A percentile compares a stretch with the other conserved stretches of the same genome.
Conservation (phyloP, 306 rosid species). For the Albizia julibrissin region DNA sequence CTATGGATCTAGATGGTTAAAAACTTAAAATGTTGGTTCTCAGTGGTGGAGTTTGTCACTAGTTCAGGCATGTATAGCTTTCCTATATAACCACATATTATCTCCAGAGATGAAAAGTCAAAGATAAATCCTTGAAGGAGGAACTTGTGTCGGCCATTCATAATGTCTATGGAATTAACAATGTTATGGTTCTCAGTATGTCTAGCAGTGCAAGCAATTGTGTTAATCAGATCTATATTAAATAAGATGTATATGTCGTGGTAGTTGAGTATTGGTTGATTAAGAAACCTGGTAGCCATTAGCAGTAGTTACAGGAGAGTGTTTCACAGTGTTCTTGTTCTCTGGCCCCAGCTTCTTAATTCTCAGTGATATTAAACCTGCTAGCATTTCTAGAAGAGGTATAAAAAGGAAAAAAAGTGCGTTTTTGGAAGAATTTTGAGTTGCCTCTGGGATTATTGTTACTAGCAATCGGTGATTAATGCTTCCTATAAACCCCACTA, state of each 20-base stretch:
- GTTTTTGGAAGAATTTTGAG: slow-evolving; percentile 1
- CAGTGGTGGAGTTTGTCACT: not conserved
- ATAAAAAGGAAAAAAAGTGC: not conserved
- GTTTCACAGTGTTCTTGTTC: not conserved
- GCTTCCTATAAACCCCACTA: not conserved
- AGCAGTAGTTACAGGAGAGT: not conserved
- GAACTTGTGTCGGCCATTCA: not conserved
- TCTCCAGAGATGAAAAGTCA: not conserved
- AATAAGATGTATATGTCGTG: not conserved
- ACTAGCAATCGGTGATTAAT: slow-evolving; percentile 12
- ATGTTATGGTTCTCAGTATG: not conserved
- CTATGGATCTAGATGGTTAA: not conserved
- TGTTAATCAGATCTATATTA: not conserved
- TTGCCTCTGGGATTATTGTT: not conserved
- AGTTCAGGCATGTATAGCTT: not conserved
- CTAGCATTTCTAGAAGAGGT: not conserved
- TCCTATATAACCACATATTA: not conserved
- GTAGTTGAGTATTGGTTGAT: not conserved
- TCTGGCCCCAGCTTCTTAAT: not conserved
- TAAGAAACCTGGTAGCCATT: not conserved
- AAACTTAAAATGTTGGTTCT: not conserved
- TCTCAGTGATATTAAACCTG: slow-evolving; percentile 2
- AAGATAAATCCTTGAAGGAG: not conserved
- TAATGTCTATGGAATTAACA: not conserved
- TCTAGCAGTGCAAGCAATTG: not conserved